A percentile compares a stretch with the other conserved stretches of the same genome.
phyloP scores from a whole-genome alignment of 2,329 filamentous ascomycete species.

The Fusarium nanum region DNA sequence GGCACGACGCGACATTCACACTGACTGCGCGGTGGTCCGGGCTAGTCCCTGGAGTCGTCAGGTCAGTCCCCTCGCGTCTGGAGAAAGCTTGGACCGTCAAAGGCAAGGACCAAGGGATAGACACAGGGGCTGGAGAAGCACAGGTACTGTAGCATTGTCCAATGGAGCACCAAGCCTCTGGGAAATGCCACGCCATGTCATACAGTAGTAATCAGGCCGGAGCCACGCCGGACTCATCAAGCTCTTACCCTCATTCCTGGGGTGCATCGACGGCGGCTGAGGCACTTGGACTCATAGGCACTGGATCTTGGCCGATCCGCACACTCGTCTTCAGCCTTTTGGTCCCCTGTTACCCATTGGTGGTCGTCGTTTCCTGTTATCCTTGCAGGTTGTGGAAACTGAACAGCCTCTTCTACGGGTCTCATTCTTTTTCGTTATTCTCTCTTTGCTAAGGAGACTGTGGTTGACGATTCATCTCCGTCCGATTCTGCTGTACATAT shows the following conservation, averaged over 20 bases:
- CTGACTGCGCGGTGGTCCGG: conserved; percentile 29
- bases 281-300: conserved; percentile 17
- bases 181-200: conserved; percentile 27
- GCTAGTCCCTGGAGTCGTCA: conserved; percentile 20
- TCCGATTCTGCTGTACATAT: neutral
- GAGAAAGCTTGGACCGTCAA: conserved; percentile 34
- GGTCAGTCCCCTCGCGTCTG: conserved; percentile 29
- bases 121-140: conserved; percentile 24
- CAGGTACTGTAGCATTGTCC: neutral
- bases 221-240: conserved; percentile 31
- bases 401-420: conserved; percentile 14
- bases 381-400: conserved; percentile 30
- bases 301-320: conserved; percentile 21
- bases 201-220: conserved; percentile 15
- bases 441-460: neutral
- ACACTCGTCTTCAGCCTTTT: conserved; percentile 26
- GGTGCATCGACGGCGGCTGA: conserved; percentile 30
- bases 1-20: conserved; percentile 39
- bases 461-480: conserved; percentile 19
- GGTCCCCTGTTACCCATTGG: conserved; percentile 21
- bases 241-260: conserved; percentile 31
- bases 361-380: conserved; percentile 30
- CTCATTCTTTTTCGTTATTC: conserved; percentile 9
- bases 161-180: conserved; percentile 26
- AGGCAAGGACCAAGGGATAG: conserved; percentile 33